These are phyloP conservation scores for Botrytis hyacinthi DNA, from an alignment of 2,329 filamentous ascomycete species.

Conservation along the genomic window DNA sequence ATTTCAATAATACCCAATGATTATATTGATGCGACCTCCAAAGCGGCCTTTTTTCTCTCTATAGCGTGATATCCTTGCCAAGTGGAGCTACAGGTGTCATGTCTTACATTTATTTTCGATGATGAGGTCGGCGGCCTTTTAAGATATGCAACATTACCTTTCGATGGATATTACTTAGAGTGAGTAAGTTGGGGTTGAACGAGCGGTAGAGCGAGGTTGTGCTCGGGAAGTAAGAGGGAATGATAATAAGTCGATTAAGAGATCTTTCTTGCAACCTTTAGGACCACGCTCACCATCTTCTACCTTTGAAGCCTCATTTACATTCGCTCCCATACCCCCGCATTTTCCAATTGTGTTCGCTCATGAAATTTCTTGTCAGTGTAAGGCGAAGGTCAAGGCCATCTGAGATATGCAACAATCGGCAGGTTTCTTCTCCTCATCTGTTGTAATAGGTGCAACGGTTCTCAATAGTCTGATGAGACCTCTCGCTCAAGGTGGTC, in stretches of 20 bases:
- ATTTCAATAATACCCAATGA: not conserved
- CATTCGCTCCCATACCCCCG: no score
- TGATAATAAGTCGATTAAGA: not conserved
- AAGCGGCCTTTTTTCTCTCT: not conserved
- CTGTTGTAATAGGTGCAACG: not conserved
- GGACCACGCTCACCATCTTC: not conserved
- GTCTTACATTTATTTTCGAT: not conserved
- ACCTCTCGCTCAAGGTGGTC: not conserved
- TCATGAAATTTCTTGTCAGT: not conserved
- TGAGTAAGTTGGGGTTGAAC: no score
- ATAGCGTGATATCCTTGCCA: not conserved
- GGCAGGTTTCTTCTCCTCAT: not conserved
- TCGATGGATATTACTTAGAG: not conserved
- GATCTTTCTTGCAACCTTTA: not conserved
- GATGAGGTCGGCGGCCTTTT: slow-evolving; percentile 6
- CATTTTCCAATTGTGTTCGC: not conserved
- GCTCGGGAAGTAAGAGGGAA: no score
- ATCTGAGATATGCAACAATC: slow-evolving; percentile 4
- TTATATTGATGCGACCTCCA: slow-evolving; percentile 8
- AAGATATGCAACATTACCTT: not conserved
- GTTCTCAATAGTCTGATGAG: not conserved
- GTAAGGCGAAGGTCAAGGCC: slow-evolving; percentile 3
- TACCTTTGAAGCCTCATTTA: not conserved
- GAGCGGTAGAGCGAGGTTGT: not conserved
- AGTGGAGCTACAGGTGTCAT: not conserved